Conservation (phyloP, 2,329 filamentous ascomycete species). For the Neophaeococcomyces mojaviensis region DNA sequence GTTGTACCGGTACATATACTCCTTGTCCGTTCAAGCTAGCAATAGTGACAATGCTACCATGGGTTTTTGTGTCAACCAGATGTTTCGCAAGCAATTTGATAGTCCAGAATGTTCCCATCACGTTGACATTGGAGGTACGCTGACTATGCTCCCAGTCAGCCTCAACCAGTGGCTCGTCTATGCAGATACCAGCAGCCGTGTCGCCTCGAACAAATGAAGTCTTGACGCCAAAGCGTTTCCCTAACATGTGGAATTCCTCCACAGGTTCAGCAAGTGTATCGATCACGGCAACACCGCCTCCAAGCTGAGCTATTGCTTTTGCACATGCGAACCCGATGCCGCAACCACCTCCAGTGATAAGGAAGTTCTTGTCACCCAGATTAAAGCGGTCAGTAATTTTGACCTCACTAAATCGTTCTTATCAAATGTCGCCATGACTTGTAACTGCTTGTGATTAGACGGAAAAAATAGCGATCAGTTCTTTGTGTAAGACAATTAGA, state of each 20-base stretch:
- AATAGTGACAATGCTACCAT: slow-evolving; percentile 36
- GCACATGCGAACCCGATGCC: slow-evolving; percentile 17
- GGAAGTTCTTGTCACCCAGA: slow-evolving; percentile 14
- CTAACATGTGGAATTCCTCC: slow-evolving; percentile 13
- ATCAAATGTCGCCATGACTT: too few relatives aligned
- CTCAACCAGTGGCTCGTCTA: slow-evolving; percentile 39
- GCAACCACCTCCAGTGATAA: slow-evolving; percentile 17
- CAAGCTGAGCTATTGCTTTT: slow-evolving; percentile 16
- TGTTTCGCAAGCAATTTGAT: slow-evolving; percentile 34
- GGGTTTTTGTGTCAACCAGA: slow-evolving; percentile 33
- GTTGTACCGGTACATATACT: slow-evolving; percentile 27
- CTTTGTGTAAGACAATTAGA: too few relatives aligned
- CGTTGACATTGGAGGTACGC: slow-evolving; percentile 37
- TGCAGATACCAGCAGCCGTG: slow-evolving; percentile 29
- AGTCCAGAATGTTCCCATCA: slow-evolving; percentile 32
- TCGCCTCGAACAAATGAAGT: slow-evolving; percentile 5
- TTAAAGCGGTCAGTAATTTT: slow-evolving; percentile 11
- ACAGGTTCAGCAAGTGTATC: slow-evolving; percentile 14
- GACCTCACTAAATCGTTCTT: slow-evolving; percentile 1
- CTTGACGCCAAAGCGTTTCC: slow-evolving; percentile 14
- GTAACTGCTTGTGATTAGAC: too few relatives aligned
- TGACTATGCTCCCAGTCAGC: slow-evolving; percentile 37
- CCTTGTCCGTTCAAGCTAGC: slow-evolving; percentile 13
- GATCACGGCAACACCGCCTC: slow-evolving; percentile 16
- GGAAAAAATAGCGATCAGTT: too few relatives aligned